A percentile compares a stretch with the other conserved stretches of the same genome.
Evolutionary conservation across 345 rosid genomes (phyloP).

Genomic region (Raphanus sativus): DNA sequence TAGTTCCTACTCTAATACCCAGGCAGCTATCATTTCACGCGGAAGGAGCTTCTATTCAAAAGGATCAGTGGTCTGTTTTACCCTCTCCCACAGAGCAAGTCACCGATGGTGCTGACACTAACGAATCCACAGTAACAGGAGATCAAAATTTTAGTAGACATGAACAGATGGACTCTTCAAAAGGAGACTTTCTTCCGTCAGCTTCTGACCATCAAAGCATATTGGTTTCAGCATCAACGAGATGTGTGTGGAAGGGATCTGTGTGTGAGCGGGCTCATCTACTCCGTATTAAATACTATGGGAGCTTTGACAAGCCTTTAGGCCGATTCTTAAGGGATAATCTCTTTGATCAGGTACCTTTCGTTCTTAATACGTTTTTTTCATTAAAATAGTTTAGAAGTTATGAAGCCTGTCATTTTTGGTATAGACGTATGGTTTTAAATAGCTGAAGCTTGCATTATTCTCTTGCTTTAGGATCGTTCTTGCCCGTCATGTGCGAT

Average conservation of each 20-base stretch:
- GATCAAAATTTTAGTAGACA: slow-evolving; percentile 31
- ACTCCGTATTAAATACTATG: slow-evolving; percentile 89
- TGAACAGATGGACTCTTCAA: slow-evolving; percentile 54
- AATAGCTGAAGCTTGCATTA: slow-evolving; percentile 20
- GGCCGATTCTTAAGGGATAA: slow-evolving; percentile 87
- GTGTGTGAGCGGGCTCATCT: slow-evolving; percentile 89
- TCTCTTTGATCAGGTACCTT: slow-evolving; percentile 83
- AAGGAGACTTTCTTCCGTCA: slow-evolving; percentile 89
- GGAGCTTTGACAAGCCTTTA: slow-evolving; percentile 88
- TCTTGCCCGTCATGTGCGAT: slow-evolving; percentile 73
- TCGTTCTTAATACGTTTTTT: slow-evolving; percentile 8
- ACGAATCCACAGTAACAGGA: slow-evolving; percentile 31
- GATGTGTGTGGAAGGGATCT: slow-evolving; percentile 93
- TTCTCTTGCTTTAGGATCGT: slow-evolving; percentile 49
- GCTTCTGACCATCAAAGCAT: slow-evolving; percentile 95
- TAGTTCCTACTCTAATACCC: slow-evolving; percentile 43
- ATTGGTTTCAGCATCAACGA: slow-evolving; percentile 87
- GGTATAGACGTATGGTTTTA: slow-evolving; percentile 14
- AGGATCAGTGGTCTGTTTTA: slow-evolving; percentile 33
- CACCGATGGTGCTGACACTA: slow-evolving; percentile 25
- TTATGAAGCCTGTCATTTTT: slow-evolving; percentile 14
- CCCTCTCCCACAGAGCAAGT: slow-evolving; percentile 30
- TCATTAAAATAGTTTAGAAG: too few species aligned
- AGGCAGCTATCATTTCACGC: slow-evolving; percentile 19
- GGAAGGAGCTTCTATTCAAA: slow-evolving; percentile 30